phyloP scores from a whole-genome alignment of 2,329 filamentous ascomycete genomes.

The Penicillium sp. region DNA sequence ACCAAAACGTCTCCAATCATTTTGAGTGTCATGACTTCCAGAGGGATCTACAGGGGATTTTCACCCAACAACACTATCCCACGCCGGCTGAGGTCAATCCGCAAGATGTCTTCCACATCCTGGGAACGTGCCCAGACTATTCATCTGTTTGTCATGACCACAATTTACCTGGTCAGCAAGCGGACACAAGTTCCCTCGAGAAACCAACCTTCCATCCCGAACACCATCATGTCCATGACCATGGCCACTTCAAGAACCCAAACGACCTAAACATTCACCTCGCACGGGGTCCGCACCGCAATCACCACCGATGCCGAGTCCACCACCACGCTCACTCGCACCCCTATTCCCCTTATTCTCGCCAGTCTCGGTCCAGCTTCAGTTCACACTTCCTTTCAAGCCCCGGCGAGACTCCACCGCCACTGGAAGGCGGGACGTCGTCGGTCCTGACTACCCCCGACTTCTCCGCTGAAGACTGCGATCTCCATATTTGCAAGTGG shows the following conservation, averaged over 20 bases:
- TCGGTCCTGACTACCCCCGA: slow-evolving; percentile 40
- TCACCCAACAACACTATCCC: slow-evolving; percentile 24
- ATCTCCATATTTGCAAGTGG: slow-evolving; percentile 43
- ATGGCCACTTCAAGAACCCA: slow-evolving; percentile 29
- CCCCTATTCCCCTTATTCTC: slow-evolving; percentile 36
- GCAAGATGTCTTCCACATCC: slow-evolving; percentile 37
- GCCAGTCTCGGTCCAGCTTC: slow-evolving; percentile 37
- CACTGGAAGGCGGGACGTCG: slow-evolving; percentile 34
- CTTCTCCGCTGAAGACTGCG: slow-evolving; percentile 29
- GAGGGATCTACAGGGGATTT: slow-evolving; percentile 27
- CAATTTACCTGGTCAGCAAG: slow-evolving; percentile 23
- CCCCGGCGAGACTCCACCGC: slow-evolving; percentile 38
- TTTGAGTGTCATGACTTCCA: slow-evolving; percentile 32
- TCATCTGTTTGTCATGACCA: slow-evolving; percentile 28
- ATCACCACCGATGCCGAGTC: slow-evolving; percentile 34
- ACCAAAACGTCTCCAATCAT: slow-evolving; percentile 27
- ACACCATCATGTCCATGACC: slow-evolving; percentile 20
- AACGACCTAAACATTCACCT: slow-evolving; percentile 23
- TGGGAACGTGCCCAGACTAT: slow-evolving; percentile 36
- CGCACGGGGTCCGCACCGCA: slow-evolving; percentile 31
- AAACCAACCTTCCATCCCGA: too few relatives aligned
- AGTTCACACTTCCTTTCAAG: slow-evolving; percentile 39
- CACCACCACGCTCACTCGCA: slow-evolving; percentile 36
- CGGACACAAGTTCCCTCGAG: slow-evolving; percentile 13
- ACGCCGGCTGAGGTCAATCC: slow-evolving; percentile 33